Evolutionary conservation across 257 asterid species (phyloP), one percentile per base, ranked within the genome.

Genomic region (Buddleja alternifolia): DNA sequence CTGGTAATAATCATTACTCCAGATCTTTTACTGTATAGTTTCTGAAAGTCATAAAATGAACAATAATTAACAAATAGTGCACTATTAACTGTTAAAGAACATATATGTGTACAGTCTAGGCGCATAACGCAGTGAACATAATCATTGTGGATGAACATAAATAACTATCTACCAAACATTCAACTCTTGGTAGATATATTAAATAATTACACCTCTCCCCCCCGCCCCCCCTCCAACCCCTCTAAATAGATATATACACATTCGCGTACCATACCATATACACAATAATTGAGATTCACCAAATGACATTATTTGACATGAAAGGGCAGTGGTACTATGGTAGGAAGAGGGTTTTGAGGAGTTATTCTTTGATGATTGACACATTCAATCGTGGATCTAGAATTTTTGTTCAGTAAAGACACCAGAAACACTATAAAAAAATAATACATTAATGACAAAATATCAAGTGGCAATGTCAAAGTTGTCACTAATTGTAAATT

Each of bases 201-300:
- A 3, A 45, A n/a, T n/a, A 45, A 10, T 45, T 10, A 10, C 3
- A 45, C 16, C n/a, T n/a, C n/a, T n/a, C n/a, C n/a, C n/a, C n/a
- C n/a, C n/a, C n/a, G n/a, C n/a, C n/a, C n/a, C n/a, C n/a, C n/a
- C n/a, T n/a, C n/a, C n/a, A n/a, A n/a, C n/a, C n/a, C n/a, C n/a
- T n/a, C n/a, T 15, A 10, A 14, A 4, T 29, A 29, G 5, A 29
- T 29, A 45, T 4, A 45, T 12, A 15, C 51, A 45, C 6, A 12
- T 45, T 0, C 16, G 10, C 4, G 15, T 12, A 10, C 15, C 51
- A 45, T 45, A 45, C 16, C 51, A 0, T 4, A 10, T 45, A n/a
- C 51, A 45, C 51, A 45, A 45, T 45, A 52, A 62, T 62, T 62
- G 71, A 29, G 44, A 32, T 68, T 63, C 70, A 61, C 54, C 47